Evolutionary conservation across 768 basidiomycete species (phyloP), one percentile per base, ranked within the genome.

Genomic region (Arthromyces matolae): DNA sequence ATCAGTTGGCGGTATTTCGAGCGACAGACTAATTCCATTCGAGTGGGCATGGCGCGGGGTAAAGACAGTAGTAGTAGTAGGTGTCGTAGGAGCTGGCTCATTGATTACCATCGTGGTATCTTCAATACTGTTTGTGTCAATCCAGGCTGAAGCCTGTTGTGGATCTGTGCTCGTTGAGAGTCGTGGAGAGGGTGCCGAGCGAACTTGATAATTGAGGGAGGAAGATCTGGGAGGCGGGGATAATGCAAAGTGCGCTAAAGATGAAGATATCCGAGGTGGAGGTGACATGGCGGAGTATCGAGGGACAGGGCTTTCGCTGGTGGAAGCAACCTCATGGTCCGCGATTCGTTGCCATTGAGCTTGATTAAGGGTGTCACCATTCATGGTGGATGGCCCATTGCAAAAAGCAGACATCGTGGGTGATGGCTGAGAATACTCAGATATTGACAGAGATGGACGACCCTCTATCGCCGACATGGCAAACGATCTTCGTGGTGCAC

Each of bases 381-480:
- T 20, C 55, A 62, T 38, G 70, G 72, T 33, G 78, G 61, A 13
- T 14, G 49, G 47, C 27, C 74, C 78, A 54, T 87, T 85, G 22
- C 80, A 78, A 66, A 90, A 90, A n/a, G 84, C 85, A n/a, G 87
- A 89, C 5, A 75, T 81, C 3, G 86, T 86, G 1, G 87, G 88
- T 8, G 87, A 89, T 4, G 78, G 73, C 53, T 81, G 80, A 8
- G 84, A 83, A 61, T 84, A 84, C 45, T 81, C 78, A 10, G 85
- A 86, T 8, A 4, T 27, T 34, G 32, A 34, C 23, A 82, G 53
- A 16, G 86, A 85, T 3, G 70, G 77, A 32, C 83, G 73, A 53
- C 70, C 74, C 14, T 64, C 73, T 54, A 60, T 54, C 3, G 77
- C 62, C 19, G 83, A 83, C 37, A 80, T 53, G 16, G 78, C 71